Base-by-base conservation (phyloP, 495 filamentous ascomycete species). In the Penicillium verhagenii region DNA sequence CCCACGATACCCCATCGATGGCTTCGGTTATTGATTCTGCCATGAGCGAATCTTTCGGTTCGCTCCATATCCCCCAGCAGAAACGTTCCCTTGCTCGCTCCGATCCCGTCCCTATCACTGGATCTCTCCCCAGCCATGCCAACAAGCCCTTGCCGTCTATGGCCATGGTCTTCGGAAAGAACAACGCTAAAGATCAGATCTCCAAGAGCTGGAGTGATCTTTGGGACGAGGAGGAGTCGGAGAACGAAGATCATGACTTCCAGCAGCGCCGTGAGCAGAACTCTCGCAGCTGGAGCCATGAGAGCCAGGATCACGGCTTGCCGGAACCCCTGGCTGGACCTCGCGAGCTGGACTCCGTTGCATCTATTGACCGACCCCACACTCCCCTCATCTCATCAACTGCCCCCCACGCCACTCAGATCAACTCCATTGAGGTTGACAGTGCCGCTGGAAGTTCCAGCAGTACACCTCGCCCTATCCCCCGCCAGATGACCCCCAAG, bases 141-240 rank as follows among this genome's bases (percentile, higher is more conserved):
- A 81, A 82, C 60, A 84, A 83, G 52, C 80, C 78, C 31, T 72
- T 84, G 45, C 82, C 85, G 4, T 83, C 83, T 24, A 82, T 95
- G 75, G 84, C 89, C 4, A 80, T 86, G 57, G 82, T 93, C 19
- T 93, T 94, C 65, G 89, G 89, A 23, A 86, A 84, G 67, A 83
- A 88, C 66, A 83, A 88, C 66, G 81, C 81, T 57, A 82, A 87
- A 3, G 73, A 82, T 18, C 69, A 76, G 45, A 88, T 92, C 10
- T 94, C 92, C 24, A 96, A 97, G 84, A 97, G 92, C 79, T 97
- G 92, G 92, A 94, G 91, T 61, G 92, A 97, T 72, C 79, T 97
- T 59, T 97, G 89, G 86, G 92, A 96, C 52, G 92, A 96, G 69
- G 92, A 96, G 49, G 81, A 94, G 59, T 79, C 81, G 16, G 82